A percentile compares a stretch with the other conserved stretches of the same genome.
phyloP scores from a whole-genome alignment of 1,139 yeast species.

The Yamadazyma mexicana region DNA sequence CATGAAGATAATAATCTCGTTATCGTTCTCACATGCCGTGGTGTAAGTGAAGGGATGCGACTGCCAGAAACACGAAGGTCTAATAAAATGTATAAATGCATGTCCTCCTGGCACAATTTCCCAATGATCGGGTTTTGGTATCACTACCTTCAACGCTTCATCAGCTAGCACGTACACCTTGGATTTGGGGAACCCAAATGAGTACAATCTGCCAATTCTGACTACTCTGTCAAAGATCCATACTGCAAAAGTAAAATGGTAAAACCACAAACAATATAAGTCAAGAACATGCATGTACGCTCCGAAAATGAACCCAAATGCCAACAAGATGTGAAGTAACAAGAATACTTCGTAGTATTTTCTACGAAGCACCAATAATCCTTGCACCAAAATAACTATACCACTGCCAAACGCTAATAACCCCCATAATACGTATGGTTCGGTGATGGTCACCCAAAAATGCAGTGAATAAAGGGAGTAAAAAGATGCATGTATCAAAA shows the following conservation, averaged over 20 bases:
- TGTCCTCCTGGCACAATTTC: conserved; percentile 55
- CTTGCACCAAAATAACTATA: conserved; percentile 43
- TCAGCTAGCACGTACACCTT: conserved; percentile 47
- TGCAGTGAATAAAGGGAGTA: conserved; percentile 22
- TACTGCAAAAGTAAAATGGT: conserved; percentile 53
- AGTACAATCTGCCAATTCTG: conserved; percentile 46
- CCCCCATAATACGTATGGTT: conserved; percentile 48
- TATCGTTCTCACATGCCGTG: conserved; percentile 28
- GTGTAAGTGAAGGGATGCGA: conserved; percentile 67
- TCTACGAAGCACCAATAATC: conserved; percentile 53
- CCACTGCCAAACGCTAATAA: conserved; percentile 41
- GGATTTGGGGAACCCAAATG: conserved; percentile 55
- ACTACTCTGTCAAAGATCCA: conserved; percentile 63
- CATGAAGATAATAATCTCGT: conserved; percentile 30
- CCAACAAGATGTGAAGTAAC: conserved; percentile 58
- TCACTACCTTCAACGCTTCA: conserved; percentile 41
- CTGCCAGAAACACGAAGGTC: conserved; percentile 62
- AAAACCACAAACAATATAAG: conserved; percentile 51
- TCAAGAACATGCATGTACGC: conserved; percentile 59
- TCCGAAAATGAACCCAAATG: conserved; percentile 53
- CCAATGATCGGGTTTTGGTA: conserved; percentile 43
- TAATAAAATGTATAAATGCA: conserved; percentile 56
- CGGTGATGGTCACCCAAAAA: conserved; percentile 9
- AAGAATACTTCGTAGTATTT: conserved; percentile 65
- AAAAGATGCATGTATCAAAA: conserved; percentile 39